Evolutionary conservation across 2,329 filamentous ascomycete species (phyloP).

Genomic region (Hymenoscyphus infarciens): DNA sequence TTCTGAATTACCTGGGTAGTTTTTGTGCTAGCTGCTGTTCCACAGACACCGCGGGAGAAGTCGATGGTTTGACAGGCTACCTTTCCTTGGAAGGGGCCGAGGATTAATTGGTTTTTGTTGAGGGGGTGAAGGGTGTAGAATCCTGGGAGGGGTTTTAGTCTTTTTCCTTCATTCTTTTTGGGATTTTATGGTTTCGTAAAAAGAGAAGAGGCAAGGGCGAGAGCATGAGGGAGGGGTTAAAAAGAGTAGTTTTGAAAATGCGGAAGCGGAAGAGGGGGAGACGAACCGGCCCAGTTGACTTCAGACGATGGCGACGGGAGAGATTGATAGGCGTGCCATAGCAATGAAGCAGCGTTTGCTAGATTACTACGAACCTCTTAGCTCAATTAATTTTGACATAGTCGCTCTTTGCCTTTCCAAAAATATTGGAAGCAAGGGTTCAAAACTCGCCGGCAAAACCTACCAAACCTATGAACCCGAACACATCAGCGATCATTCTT

Average conservation of each 20-base stretch:
- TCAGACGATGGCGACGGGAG: constrained; percentile 60
- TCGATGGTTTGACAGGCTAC: constrained; percentile 75
- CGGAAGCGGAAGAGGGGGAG: not conserved
- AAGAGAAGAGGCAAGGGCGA: no score
- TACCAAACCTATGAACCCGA: constrained; percentile 41
- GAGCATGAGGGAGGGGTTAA: no score
- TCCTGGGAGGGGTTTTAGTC: constrained; percentile 42
- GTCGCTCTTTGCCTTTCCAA: no score
- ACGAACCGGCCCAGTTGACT: constrained; percentile 72
- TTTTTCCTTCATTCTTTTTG: no score
- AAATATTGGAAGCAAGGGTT: no score
- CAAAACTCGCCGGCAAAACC: constrained; percentile 6
- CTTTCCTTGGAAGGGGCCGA: constrained; percentile 78
- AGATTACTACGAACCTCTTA: constrained; percentile 56
- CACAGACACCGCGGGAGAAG: constrained; percentile 73
- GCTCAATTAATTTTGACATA: no score
- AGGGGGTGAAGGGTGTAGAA: constrained; percentile 66
- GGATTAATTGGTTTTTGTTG: constrained; percentile 53
- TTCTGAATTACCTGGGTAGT: constrained; percentile 65
- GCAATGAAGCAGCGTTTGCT: constrained; percentile 68
- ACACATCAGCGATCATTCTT: constrained; percentile 11
- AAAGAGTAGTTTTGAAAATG: no score
- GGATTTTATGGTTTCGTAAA: not conserved
- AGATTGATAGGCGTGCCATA: constrained; percentile 78
- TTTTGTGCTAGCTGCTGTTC: constrained; percentile 58